Evolutionary conservation across 192 early-diverging fungal genomes (phyloP).

Genomic region (Backusella macrospora): DNA sequence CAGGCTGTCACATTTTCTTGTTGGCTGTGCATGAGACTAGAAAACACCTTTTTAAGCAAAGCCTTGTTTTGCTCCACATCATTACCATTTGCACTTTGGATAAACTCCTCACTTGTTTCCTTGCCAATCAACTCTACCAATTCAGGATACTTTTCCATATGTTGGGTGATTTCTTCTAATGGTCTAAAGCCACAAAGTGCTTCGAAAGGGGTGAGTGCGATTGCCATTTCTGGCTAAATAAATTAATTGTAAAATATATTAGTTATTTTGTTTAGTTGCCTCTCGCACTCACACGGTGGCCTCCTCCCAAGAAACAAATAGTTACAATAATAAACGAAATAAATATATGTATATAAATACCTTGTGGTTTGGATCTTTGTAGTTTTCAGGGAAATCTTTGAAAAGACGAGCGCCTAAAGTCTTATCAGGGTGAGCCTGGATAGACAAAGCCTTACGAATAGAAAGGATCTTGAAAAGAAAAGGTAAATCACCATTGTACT

Average conservation of each 20-base stretch:
- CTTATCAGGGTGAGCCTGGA: constrained; percentile 99
- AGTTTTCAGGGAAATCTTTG: constrained; percentile 72
- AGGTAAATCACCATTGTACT: constrained; percentile 83
- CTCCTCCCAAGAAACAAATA: no score
- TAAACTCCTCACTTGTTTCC: constrained; percentile 49
- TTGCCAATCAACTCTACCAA: constrained; percentile 69
- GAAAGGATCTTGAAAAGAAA: constrained; percentile 97
- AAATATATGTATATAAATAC: constrained; percentile 14
- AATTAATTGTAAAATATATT: neutral
- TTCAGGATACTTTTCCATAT: constrained; percentile 78
- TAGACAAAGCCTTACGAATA: constrained; percentile 88
- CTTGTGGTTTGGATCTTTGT: constrained; percentile 69
- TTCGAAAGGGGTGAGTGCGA: constrained; percentile 94
- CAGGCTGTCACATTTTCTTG: constrained; percentile 51
- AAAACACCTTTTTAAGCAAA: constrained; percentile 59
- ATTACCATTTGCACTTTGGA: constrained; percentile 44
- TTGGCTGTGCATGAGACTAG: constrained; percentile 59
- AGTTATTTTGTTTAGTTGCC: neutral
- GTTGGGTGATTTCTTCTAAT: constrained; percentile 69
- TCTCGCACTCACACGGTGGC: neutral
- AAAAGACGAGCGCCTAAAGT: constrained; percentile 75
- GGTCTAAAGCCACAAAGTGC: constrained; percentile 93
- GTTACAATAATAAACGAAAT: neutral
- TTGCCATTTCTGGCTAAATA: constrained; percentile 93
- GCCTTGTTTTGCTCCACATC: constrained; percentile 42